phyloP scores from a whole-genome alignment of 768 basidiomycete species.

The Tylopilus felleus region DNA sequence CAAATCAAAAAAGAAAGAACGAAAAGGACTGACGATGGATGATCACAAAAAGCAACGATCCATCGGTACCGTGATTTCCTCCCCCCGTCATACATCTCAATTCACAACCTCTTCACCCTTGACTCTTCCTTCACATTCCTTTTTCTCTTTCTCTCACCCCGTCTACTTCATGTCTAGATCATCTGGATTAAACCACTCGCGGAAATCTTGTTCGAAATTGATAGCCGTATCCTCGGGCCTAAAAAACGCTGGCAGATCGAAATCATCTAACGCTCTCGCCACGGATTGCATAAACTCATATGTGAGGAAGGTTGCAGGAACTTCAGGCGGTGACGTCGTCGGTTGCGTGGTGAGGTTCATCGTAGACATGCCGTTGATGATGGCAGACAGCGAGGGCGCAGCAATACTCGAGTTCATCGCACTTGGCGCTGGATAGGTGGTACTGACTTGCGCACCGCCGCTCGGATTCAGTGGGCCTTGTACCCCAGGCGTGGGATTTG shows the following conservation, averaged over 20 bases:
- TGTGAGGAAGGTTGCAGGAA: conserved; percentile 21
- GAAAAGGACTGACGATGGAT: conserved; percentile 11
- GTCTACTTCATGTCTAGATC: conserved; percentile 31
- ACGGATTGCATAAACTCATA: conserved; percentile 47
- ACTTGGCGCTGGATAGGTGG: conserved; percentile 38
- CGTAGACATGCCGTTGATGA: conserved; percentile 32
- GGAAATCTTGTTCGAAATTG: conserved; percentile 74
- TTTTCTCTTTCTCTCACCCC: too few species aligned
- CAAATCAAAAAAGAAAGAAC: background rate
- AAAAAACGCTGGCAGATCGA: conserved; percentile 38
- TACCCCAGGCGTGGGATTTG: conserved; percentile 25
- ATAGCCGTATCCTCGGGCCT: conserved; percentile 43
- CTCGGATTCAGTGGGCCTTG: conserved; percentile 20
- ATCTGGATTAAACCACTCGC: conserved; percentile 70
- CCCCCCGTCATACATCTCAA: conserved; percentile 6
- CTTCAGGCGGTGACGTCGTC: conserved; percentile 25
- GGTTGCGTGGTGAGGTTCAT: conserved; percentile 25
- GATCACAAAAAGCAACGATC: conserved; percentile 5
- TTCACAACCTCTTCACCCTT: background rate
- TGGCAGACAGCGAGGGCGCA: conserved; percentile 37
- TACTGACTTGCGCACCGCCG: conserved; percentile 24
- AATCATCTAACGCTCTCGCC: conserved; percentile 38
- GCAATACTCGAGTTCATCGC: conserved; percentile 28
- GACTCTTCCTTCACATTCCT: background rate
- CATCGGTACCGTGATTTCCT: conserved; percentile 2